phyloP scores from a whole-genome alignment of 768 basidiomycete species.

The Serpula lacrymans region DNA sequence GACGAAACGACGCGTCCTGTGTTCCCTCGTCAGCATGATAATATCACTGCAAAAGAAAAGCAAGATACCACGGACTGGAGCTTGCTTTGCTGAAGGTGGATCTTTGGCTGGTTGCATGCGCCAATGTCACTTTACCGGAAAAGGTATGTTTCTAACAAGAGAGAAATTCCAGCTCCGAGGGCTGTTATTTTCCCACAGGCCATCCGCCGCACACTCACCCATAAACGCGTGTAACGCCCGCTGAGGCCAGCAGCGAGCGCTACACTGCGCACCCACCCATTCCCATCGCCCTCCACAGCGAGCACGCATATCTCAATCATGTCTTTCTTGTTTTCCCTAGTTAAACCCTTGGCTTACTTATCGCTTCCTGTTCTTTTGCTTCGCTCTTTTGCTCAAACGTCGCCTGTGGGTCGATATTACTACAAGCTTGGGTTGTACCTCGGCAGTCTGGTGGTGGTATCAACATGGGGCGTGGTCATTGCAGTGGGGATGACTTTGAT shows the following conservation, averaged over 20 bases:
- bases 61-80: too few relatives aligned
- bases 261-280: conserved; percentile 8
- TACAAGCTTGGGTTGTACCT: conserved; percentile 71
- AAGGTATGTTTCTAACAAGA: conserved; percentile 2
- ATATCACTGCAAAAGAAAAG: too few relatives aligned
- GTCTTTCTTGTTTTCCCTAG: conserved; percentile 57
- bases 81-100: too few relatives aligned
- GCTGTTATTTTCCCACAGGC: conserved; percentile 30
- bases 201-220: conserved; percentile 16
- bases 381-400: conserved; percentile 53
- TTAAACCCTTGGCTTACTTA: conserved; percentile 74
- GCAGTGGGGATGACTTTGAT: conserved; percentile 62
- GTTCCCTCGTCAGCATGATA: too few relatives aligned
- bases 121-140: neutral
- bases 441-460: conserved; percentile 64
- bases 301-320: conserved; percentile 34
- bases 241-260: conserved; percentile 26
- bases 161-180: conserved; percentile 4
- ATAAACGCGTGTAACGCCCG: conserved; percentile 15
- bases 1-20: too few relatives aligned
- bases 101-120: too few relatives aligned
- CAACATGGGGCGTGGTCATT: conserved; percentile 67
- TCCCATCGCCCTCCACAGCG: conserved; percentile 8
- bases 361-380: conserved; percentile 70
- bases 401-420: conserved; percentile 65